A percentile compares a stretch with the other conserved stretches of the same genome.
Conservation (phyloP, 371 early-diverging fungal genomes). For the Fennellomyces sp. region DNA sequence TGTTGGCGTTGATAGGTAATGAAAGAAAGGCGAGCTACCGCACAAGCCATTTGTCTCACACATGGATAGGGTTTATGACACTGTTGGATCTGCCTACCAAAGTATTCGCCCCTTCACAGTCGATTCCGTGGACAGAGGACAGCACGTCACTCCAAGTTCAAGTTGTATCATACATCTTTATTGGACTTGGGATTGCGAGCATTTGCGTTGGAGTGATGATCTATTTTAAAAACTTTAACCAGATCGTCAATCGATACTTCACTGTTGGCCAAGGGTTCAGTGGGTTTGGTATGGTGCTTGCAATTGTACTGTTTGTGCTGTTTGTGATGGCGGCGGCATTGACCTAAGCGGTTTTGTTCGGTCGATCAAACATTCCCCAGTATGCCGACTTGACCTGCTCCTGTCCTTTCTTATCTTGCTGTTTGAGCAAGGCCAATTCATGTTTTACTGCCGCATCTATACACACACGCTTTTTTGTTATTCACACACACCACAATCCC, state of each 20-base stretch:
- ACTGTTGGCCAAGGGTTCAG: constrained; percentile 40
- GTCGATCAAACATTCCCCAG: constrained; percentile 17
- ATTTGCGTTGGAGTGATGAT: constrained; percentile 26
- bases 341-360: neutral
- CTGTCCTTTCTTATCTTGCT: constrained; percentile 14
- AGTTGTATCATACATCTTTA: constrained; percentile 35
- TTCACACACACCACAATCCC: neutral
- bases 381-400: constrained; percentile 7
- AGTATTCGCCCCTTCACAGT: constrained; percentile 37
- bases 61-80: constrained; percentile 34
- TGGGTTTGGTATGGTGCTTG: constrained; percentile 27
- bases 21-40: neutral
- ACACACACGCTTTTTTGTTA: neutral
- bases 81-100: constrained; percentile 30
- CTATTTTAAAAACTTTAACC: constrained; percentile 35
- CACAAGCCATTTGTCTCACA: neutral
- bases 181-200: constrained; percentile 32
- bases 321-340: constrained; percentile 40
- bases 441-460: constrained; percentile 11
- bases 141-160: constrained; percentile 14
- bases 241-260: constrained; percentile 26
- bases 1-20: constrained; percentile 34
- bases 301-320: constrained; percentile 32
- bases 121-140: constrained; percentile 34
- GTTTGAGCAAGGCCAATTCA: constrained; percentile 9